Conservation (phyloP, 768 basidiomycete genomes). For the Boletus pseudopeckii region DNA sequence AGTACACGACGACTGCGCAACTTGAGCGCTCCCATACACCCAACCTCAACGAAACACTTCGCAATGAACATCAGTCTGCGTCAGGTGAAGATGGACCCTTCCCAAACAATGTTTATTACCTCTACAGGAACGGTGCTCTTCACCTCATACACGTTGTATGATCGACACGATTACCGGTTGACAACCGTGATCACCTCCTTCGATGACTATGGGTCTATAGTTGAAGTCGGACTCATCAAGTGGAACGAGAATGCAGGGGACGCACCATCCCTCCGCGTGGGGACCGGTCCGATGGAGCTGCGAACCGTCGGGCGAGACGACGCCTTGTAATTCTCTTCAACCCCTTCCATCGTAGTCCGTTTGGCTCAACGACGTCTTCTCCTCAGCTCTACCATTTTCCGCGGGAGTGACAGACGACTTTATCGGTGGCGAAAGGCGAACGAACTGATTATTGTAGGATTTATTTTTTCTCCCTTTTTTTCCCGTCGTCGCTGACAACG, state of each 20-base stretch:
- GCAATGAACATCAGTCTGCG: constrained; percentile 22
- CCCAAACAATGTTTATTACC: constrained; percentile 13
- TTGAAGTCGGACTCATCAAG: constrained; percentile 14
- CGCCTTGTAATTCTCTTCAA: background rate
- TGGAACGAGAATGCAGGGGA: constrained; percentile 8
- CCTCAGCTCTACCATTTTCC: constrained; percentile 5
- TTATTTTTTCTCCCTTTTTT: background rate
- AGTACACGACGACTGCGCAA: background rate
- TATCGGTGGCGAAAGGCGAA: constrained; percentile 10
- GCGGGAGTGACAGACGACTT: constrained; percentile 5
- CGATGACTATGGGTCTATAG: constrained; percentile 1
- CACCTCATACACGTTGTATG: background rate
- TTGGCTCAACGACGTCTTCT: background rate
- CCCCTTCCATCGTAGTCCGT: background rate
- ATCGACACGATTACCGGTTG: background rate
- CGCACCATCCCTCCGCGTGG: background rate
- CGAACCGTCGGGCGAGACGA: background rate
- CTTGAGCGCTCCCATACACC: background rate
- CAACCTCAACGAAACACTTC: background rate
- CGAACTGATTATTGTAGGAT: constrained; percentile 1
- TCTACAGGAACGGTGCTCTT: constrained; percentile 17
- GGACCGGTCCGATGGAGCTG: constrained; percentile 1
- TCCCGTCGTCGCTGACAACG: too few relatives aligned
- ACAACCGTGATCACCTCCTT: constrained; percentile 15
- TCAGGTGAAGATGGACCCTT: constrained; percentile 7